Base-by-base conservation (phyloP, 352 stramenopile genomes). In the Phytophthora sojae region DNA sequence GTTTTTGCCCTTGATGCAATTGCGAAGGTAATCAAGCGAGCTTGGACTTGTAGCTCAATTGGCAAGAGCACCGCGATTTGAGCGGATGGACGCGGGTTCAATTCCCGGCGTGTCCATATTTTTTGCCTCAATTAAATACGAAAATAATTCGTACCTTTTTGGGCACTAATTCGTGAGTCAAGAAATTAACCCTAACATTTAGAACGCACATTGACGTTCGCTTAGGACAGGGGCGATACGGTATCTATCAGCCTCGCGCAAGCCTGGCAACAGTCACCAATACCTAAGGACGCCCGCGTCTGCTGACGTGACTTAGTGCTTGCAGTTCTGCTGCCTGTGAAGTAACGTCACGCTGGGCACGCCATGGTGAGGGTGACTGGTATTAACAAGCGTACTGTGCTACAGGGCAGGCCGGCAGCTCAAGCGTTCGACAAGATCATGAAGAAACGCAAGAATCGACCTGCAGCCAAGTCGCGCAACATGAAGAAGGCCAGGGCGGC, bases 11-110 rank as follows among this genome's bases (percentile, higher is more conserved):
- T 45, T 29, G 14, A 58, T 4, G 6, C 15, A 61, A 61, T 37
- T 51, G 1, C 23, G 23, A 47, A 61, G 54, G 54, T 39, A 61
- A 61, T 6, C 21, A 61, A 61, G 32, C 6, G 54, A 39, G 35
- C 54, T 51, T 61, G 54, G 30, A 61, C 54, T 37, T 5, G 35
- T 60, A 51, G 54, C 54, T 60, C 30, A 60, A 60, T 12, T 60
- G 53, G 19, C 9, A 37, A 60, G 35, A 60, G 19, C 54, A 60
- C 35, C 19, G 54, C 19, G 6, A 25, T 60, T 60, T 58, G 14
- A 23, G 54, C 54, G 35, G 54, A 51, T 35, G 54, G 53, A 50
- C 53, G 17, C 32, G 19, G 45, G 45, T 52, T 52, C 45, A 25
- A 58, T 26, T 58, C 52, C 29, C 52, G 19, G 11, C 54, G 19